phyloP scores from a whole-genome alignment of 345 rosid genomes.

The Populus simonii region DNA sequence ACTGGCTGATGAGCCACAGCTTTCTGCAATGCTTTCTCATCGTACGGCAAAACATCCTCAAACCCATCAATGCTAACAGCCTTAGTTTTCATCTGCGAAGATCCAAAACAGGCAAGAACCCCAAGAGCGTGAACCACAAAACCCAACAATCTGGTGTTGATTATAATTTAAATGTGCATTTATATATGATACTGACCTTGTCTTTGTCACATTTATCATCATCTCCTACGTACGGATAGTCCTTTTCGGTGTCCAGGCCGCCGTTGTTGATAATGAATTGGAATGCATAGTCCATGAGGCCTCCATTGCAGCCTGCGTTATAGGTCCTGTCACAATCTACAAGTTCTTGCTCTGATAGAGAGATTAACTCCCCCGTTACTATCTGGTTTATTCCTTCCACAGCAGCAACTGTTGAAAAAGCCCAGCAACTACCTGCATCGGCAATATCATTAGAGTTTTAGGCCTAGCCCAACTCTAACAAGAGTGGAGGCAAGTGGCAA shows the following conservation, averaged over 20 bases:
- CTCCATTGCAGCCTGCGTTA: slow-evolving; percentile 26
- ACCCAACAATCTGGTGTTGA: not conserved
- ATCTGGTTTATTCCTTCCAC: slow-evolving; percentile 25
- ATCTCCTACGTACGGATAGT: slow-evolving; percentile 16
- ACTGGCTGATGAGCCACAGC: slow-evolving; percentile 27
- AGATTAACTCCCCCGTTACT: slow-evolving; percentile 10
- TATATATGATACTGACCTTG: slow-evolving; percentile 3
- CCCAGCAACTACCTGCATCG: slow-evolving; percentile 22
- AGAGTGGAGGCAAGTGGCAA: not conserved
- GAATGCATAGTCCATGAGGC: slow-evolving; percentile 26
- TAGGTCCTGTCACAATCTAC: slow-evolving; percentile 20
- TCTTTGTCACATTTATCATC: slow-evolving; percentile 11
- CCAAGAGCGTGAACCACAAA: not conserved
- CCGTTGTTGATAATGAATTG: slow-evolving; percentile 23
- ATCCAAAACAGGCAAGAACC: not conserved
- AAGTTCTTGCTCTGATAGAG: slow-evolving; percentile 24
- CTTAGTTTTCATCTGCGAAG: slow-evolving; percentile 10
- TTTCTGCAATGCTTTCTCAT: slow-evolving; percentile 24
- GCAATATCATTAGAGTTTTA: not conserved
- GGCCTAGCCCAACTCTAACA: not conserved
- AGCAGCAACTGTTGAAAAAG: slow-evolving; percentile 21
- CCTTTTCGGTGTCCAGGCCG: slow-evolving; percentile 24
- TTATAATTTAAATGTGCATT: not conserved
- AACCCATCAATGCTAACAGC: slow-evolving; percentile 24
- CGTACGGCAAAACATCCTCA: slow-evolving; percentile 18